These are phyloP conservation scores for Hansenula sp. DNA, from an alignment of 1,139 yeast genomes.

Conservation along the genomic window DNA sequence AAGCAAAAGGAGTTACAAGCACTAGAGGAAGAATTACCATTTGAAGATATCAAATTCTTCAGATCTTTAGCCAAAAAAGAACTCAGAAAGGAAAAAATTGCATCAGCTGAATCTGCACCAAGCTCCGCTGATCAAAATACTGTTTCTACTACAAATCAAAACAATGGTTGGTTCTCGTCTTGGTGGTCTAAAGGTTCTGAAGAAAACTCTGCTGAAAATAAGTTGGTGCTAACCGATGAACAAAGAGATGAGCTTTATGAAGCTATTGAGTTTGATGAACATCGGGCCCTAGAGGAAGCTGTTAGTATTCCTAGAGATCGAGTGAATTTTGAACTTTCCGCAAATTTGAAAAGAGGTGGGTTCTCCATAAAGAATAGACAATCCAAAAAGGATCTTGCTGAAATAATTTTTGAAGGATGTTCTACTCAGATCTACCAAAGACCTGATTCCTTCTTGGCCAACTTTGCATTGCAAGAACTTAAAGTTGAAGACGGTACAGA, in stretches of 20 bases:
- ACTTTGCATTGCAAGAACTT: constrained; percentile 75
- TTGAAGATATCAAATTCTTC: constrained; percentile 81
- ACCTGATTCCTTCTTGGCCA: constrained; percentile 71
- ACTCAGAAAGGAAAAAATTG: constrained; percentile 50
- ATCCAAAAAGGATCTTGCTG: constrained; percentile 54
- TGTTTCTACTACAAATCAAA: constrained; percentile 19
- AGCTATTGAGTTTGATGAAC: constrained; percentile 89
- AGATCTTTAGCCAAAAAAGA: constrained; percentile 75
- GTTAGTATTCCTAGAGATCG: constrained; percentile 74
- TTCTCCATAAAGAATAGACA: constrained; percentile 47
- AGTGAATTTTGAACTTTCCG: constrained; percentile 59
- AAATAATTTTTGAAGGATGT: constrained; percentile 80
- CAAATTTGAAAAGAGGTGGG: constrained; percentile 75
- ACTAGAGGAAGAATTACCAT: constrained; percentile 59
- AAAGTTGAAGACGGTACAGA: constrained; percentile 86
- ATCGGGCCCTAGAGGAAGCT: constrained; percentile 45
- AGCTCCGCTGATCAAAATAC: constrained; percentile 11
- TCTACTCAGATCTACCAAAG: constrained; percentile 70
- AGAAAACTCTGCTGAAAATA: constrained; percentile 18
- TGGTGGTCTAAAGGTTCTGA: constrained; percentile 46
- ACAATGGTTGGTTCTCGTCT: constrained; percentile 52
- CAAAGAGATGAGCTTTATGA: constrained; percentile 84
- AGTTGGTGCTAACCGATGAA: constrained; percentile 51
- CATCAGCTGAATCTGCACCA: constrained; percentile 12
- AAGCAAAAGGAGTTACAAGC: constrained; percentile 40